A percentile compares a stretch with the other conserved stretches of the same genome.
These are phyloP conservation scores for Colletotrichum salicis DNA, from an alignment of 2,329 filamentous ascomycete genomes.

Conservation along the genomic window DNA sequence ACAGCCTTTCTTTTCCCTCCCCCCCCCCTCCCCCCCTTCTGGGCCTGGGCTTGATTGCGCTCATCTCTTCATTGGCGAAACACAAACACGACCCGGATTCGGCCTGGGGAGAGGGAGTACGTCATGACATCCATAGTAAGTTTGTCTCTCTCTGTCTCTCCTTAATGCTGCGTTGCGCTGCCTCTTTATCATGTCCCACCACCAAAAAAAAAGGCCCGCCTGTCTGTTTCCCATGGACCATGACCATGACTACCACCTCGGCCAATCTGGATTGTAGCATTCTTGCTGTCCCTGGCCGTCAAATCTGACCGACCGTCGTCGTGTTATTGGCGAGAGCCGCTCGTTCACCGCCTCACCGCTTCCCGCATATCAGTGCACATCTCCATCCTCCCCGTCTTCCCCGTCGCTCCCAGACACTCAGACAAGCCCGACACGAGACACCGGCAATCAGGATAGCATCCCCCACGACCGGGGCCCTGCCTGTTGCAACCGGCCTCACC, in stretches of 20 bases:
- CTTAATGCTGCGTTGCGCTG: background rate
- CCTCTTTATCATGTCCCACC: slow-evolving; percentile 5
- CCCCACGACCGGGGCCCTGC: slow-evolving; percentile 33
- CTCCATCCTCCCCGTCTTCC: slow-evolving; percentile 30
- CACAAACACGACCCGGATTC: slow-evolving; percentile 32
- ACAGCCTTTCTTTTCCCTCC: slow-evolving; percentile 22
- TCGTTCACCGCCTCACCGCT: slow-evolving; percentile 36
- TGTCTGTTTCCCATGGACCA: slow-evolving; percentile 1
- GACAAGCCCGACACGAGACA: slow-evolving; percentile 34
- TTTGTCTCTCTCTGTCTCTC: slow-evolving; percentile 21
- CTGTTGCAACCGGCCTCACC: slow-evolving; percentile 32
- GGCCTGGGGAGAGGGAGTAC: slow-evolving; percentile 33
- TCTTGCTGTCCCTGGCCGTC: slow-evolving; percentile 22
- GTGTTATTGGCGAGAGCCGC: slow-evolving; percentile 35
- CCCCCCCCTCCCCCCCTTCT: slow-evolving; percentile 13
- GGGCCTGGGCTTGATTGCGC: slow-evolving; percentile 18
- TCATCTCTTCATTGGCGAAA: slow-evolving; percentile 32
- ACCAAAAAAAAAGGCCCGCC: background rate
- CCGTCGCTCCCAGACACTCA: slow-evolving; percentile 28
- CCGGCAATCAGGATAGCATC: slow-evolving; percentile 31
- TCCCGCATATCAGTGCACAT: slow-evolving; percentile 36
- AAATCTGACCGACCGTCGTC: slow-evolving; percentile 5
- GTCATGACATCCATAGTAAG: slow-evolving; percentile 49
- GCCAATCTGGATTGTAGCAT: slow-evolving; percentile 35
- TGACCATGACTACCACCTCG: background rate